Conservation (phyloP, 192 early-diverging fungal genomes). For the Coemansia sp. region DNA sequence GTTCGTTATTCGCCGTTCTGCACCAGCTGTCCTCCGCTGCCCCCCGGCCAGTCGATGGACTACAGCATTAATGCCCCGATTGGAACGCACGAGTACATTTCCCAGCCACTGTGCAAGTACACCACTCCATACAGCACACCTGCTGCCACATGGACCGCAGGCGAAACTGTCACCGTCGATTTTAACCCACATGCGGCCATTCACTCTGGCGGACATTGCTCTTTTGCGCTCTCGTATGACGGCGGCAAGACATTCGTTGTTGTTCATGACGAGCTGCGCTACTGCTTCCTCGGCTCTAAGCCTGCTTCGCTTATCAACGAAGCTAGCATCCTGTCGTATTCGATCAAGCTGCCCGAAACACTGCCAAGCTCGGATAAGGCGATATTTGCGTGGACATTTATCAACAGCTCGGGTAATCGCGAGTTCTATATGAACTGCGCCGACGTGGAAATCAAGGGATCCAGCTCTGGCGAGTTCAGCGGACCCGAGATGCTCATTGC, state of each 20-base stretch:
- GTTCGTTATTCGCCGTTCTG: slow-evolving; percentile 50
- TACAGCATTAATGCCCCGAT: slow-evolving; percentile 49
- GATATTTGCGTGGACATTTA: slow-evolving; percentile 67
- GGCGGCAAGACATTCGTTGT: slow-evolving; percentile 64
- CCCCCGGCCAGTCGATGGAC: slow-evolving; percentile 35
- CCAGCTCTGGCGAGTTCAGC: slow-evolving; percentile 8
- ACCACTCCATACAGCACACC: slow-evolving; percentile 37
- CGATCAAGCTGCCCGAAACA: slow-evolving; percentile 55
- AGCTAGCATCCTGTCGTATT: slow-evolving; percentile 23
- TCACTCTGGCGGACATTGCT: slow-evolving; percentile 68
- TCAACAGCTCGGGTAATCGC: slow-evolving; percentile 67
- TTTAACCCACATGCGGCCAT: slow-evolving; percentile 54
- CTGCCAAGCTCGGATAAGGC: slow-evolving; percentile 55
- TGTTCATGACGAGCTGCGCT: slow-evolving; percentile 58
- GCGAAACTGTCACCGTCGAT: slow-evolving; percentile 48
- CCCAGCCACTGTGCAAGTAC: slow-evolving; percentile 47
- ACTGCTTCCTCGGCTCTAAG: slow-evolving; percentile 53
- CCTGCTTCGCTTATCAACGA: slow-evolving; percentile 42
- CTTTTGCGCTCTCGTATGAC: slow-evolving; percentile 68
- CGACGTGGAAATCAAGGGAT: slow-evolving; percentile 57
- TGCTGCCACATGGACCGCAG: slow-evolving; percentile 53
- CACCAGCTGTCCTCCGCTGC: slow-evolving; percentile 31
- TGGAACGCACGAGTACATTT: slow-evolving; percentile 32
- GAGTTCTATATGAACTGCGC: slow-evolving; percentile 70
- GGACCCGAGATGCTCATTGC: slow-evolving; percentile 55